These are phyloP conservation scores for Podaxis sp. DNA, from an alignment of 768 basidiomycete species.

Conservation along the genomic window DNA sequence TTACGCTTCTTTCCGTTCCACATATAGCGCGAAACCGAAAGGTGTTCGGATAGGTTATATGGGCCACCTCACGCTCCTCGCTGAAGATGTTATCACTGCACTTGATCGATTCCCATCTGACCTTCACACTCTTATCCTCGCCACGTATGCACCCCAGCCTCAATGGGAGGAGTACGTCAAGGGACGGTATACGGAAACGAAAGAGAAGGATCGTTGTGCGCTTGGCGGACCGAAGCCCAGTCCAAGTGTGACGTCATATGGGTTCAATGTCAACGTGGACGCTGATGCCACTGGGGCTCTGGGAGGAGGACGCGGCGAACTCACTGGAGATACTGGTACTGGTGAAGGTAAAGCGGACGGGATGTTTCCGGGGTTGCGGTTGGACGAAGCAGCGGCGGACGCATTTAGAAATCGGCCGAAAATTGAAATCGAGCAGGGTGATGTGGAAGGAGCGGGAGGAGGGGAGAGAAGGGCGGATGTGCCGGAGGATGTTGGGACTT, in stretches of 20 bases:
- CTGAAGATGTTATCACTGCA: conserved; percentile 91
- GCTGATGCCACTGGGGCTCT: background rate
- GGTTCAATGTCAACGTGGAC: background rate
- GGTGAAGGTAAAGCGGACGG: conserved; percentile 33
- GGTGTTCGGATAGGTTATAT: conserved; percentile 89
- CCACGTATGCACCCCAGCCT: conserved; percentile 67
- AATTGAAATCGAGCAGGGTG: conserved; percentile 13
- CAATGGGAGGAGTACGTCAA: conserved; percentile 91
- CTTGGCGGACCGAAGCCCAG: conserved; percentile 85
- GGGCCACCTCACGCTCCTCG: conserved; percentile 94
- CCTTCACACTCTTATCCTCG: conserved; percentile 56
- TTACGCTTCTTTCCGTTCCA: conserved; percentile 3
- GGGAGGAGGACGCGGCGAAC: conserved; percentile 14
- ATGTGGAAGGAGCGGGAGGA: background rate
- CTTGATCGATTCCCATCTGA: conserved; percentile 87
- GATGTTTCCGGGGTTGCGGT: conserved; percentile 32
- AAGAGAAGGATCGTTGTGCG: conserved; percentile 72
- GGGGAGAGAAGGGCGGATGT: conserved; percentile 11
- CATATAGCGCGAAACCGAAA: conserved; percentile 63
- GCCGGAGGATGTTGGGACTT: conserved; percentile 9
- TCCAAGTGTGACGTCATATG: conserved; percentile 35
- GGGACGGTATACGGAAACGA: conserved; percentile 83
- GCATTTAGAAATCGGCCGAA: background rate
- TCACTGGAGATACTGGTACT: conserved; percentile 14
- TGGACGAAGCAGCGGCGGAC: conserved; percentile 8